Conservation (phyloP, 768 basidiomycete species). For the Trametes meyenii region DNA sequence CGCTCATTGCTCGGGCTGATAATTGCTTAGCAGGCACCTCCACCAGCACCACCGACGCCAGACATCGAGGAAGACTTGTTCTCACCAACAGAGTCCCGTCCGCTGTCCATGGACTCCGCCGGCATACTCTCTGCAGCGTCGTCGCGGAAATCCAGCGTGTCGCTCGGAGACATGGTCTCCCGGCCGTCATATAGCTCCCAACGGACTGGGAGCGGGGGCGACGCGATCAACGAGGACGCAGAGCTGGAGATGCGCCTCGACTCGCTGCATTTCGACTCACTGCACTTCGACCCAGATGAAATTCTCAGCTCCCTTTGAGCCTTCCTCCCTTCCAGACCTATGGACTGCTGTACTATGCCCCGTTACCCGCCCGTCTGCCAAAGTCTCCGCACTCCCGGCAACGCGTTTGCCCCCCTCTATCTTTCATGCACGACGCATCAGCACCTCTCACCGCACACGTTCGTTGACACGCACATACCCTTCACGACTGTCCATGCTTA, state of each 20-base stretch:
- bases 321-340: no score
- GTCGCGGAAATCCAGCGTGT: conserved; percentile 11
- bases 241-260: conserved; percentile 70
- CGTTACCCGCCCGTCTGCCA: background rate
- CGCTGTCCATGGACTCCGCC: conserved; percentile 13
- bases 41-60: background rate
- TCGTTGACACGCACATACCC: background rate
- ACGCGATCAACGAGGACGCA: conserved; percentile 36
- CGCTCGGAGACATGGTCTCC: conserved; percentile 7
- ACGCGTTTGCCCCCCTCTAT: background rate
- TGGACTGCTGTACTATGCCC: background rate
- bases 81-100: conserved; percentile 10
- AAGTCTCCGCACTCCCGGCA: background rate
- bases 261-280: conserved; percentile 71
- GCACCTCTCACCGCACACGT: background rate
- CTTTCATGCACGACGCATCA: background rate
- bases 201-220: conserved; percentile 1
- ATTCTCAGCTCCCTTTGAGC: conserved; percentile 36
- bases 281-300: conserved; percentile 67
- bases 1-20: background rate
- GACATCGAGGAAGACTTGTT: conserved; percentile 17
- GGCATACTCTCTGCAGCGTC: conserved; percentile 15
- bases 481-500: conserved; percentile 13
- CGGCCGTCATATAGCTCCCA: conserved; percentile 14
- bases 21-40: background rate